phyloP scores from a whole-genome alignment of 306 rosid genomes.

The Corylus avellana region DNA sequence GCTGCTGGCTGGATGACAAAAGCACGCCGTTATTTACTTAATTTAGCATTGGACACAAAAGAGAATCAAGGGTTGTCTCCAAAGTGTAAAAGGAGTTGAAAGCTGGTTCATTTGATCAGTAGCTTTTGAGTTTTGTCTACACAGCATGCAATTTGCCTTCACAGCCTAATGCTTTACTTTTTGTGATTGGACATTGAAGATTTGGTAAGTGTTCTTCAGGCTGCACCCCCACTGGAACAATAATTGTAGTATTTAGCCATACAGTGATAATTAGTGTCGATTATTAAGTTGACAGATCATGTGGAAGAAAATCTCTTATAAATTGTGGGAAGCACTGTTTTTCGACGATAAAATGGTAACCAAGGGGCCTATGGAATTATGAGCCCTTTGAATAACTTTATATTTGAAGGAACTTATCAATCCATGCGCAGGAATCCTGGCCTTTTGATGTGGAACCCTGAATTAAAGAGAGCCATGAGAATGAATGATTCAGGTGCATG shows the following conservation, averaged over 20 bases:
- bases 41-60: no score
- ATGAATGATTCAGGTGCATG: neutral
- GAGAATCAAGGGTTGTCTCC: no score
- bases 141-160: neutral
- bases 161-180: neutral
- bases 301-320: neutral
- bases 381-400: neutral
- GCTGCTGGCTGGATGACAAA: no score
- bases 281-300: slow-evolving; percentile 11
- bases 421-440: neutral
- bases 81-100: no score
- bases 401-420: neutral
- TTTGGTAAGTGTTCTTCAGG: neutral
- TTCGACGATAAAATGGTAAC: neutral
- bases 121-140: neutral
- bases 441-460: slow-evolving; percentile 20
- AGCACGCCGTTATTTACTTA: no score
- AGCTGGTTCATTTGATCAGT: no score
- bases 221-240: neutral
- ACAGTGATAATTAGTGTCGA: neutral
- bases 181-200: neutral
- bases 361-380: slow-evolving; percentile 19
- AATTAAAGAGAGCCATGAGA: slow-evolving; percentile 11
- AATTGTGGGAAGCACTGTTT: slow-evolving; percentile 38
- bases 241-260: neutral